Conservation (phyloP, 768 basidiomycete genomes). For the Cystofilobasidium bisporidii region DNA sequence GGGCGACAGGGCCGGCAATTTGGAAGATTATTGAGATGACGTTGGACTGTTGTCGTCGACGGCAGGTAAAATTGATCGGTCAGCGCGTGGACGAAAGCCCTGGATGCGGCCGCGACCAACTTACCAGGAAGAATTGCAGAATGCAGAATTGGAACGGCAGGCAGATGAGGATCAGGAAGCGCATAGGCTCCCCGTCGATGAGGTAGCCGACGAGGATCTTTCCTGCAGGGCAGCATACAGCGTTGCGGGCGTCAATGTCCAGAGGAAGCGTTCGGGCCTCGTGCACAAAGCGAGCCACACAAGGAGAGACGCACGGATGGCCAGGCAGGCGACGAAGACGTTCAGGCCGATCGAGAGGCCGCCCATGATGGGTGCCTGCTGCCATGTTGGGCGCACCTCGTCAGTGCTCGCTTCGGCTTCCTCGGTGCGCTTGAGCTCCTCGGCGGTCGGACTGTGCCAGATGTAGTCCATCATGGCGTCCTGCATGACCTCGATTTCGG, state of each 20-base stretch:
- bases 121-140: slow-evolving; percentile 53
- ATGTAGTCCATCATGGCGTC: slow-evolving; percentile 11
- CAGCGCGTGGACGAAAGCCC: too few relatives aligned
- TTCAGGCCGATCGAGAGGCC: slow-evolving; percentile 34
- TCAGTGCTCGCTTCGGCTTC: not conserved
- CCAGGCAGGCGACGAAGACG: slow-evolving; percentile 29
- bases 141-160: slow-evolving; percentile 51
- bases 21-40: slow-evolving; percentile 36
- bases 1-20: slow-evolving; percentile 37
- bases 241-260: too few relatives aligned
- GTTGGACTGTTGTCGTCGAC: slow-evolving; percentile 33
- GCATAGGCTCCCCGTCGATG: slow-evolving; percentile 53
- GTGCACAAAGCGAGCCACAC: too few relatives aligned
- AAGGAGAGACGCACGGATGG: slow-evolving; percentile 40
- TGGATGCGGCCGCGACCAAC: too few relatives aligned
- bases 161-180: slow-evolving; percentile 59
- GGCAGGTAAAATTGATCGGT: too few relatives aligned
- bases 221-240: not conserved
- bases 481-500: slow-evolving; percentile 41
- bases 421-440: not conserved
- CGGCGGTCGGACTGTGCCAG: not conserved
- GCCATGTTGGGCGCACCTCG: slow-evolving; percentile 17
- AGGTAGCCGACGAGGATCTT: slow-evolving; percentile 55
- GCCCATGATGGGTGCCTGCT: slow-evolving; percentile 33
- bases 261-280: too few relatives aligned